These are phyloP conservation scores for Zygotorulaspora florentina DNA, from an alignment of 805 yeast species.

Conservation along the genomic window DNA sequence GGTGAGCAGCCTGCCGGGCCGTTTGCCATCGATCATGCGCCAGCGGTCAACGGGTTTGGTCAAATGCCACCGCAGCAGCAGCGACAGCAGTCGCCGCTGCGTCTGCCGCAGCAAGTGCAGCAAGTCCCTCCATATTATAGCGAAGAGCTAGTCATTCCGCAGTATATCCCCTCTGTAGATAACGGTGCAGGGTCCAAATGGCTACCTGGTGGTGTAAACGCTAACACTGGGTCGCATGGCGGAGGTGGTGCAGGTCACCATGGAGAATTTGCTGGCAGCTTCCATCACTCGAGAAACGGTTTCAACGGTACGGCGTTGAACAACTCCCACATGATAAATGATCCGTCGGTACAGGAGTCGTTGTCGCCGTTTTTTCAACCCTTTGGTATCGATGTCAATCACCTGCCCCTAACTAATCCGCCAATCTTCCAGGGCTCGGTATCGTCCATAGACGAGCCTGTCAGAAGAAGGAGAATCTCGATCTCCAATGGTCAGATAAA, in stretches of 20 bases:
- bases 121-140: not conserved
- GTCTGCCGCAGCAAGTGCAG: not conserved
- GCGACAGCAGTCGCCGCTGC: not conserved
- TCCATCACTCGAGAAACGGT: not conserved
- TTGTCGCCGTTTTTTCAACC: constrained; percentile 43
- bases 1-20: not conserved
- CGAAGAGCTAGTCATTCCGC: not conserved
- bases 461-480: constrained; percentile 56
- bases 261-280: not conserved
- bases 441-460: constrained; percentile 28
- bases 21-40: not conserved
- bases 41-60: not conserved
- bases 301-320: constrained; percentile 6
- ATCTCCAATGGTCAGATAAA: constrained; percentile 84
- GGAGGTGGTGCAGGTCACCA: constrained; percentile 1
- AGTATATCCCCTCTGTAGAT: constrained; percentile 1
- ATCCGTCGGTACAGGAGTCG: constrained; percentile 35
- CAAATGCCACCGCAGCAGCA: not conserved
- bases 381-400: constrained; percentile 42
- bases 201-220: not conserved
- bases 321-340: constrained; percentile 29
- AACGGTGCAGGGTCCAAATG: constrained; percentile 1
- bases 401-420: constrained; percentile 43
- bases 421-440: constrained; percentile 45
- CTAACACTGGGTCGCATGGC: not conserved